Conservation (phyloP, 2,329 filamentous ascomycete species). For the Fusarium verticillioides region DNA sequence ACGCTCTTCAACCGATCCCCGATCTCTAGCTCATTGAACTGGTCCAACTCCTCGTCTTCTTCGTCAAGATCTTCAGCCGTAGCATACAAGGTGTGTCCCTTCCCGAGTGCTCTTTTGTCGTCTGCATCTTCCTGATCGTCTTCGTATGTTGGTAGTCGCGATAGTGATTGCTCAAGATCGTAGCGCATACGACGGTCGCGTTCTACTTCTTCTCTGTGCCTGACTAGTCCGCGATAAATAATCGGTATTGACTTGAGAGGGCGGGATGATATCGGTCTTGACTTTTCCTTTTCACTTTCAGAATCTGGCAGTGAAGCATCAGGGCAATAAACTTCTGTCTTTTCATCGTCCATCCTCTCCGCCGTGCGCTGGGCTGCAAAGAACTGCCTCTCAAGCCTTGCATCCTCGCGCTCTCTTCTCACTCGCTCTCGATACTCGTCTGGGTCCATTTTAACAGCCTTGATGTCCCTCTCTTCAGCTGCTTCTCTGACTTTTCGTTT, state of each 20-base stretch:
- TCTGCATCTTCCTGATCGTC: slow-evolving; percentile 77
- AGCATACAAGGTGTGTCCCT: slow-evolving; percentile 63
- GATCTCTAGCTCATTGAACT: slow-evolving; percentile 77
- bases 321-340: slow-evolving; percentile 19
- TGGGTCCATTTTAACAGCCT: slow-evolving; percentile 71
- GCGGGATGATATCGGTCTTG: slow-evolving; percentile 54
- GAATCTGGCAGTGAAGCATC: slow-evolving; percentile 30
- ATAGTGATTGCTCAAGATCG: slow-evolving; percentile 73
- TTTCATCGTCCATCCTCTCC: slow-evolving; percentile 77
- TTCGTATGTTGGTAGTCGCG: slow-evolving; percentile 73
- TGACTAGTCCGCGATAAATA: slow-evolving; percentile 81
- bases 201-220: slow-evolving; percentile 75
- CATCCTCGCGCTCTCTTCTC: slow-evolving; percentile 75
- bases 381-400: slow-evolving; percentile 74
- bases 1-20: slow-evolving; percentile 74
- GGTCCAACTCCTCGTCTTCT: slow-evolving; percentile 82
- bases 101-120: slow-evolving; percentile 75
- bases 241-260: slow-evolving; percentile 77
- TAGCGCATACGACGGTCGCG: slow-evolving; percentile 72
- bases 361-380: slow-evolving; percentile 84
- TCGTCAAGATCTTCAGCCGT: slow-evolving; percentile 78
- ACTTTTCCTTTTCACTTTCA: slow-evolving; percentile 42
- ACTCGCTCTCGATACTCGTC: slow-evolving; percentile 79
- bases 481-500: slow-evolving; percentile 80
- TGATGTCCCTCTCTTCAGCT: slow-evolving; percentile 65